Conservation (phyloP, 257 asterid species). For the Plectranthus barbatus region DNA sequence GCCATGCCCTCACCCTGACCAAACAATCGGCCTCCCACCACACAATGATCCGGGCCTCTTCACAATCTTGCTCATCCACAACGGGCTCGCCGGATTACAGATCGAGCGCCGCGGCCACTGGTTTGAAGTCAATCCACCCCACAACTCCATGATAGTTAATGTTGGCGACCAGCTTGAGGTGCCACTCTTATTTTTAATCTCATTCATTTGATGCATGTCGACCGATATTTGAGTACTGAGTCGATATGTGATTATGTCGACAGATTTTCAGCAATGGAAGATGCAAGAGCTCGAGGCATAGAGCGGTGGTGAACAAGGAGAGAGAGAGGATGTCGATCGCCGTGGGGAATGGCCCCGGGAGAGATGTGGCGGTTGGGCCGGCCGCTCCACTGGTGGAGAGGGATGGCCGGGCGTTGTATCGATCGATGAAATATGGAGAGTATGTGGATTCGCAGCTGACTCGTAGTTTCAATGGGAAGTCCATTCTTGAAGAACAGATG, state of each 20-base stretch:
- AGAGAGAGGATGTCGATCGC: conserved; percentile 34
- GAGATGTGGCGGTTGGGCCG: conserved; percentile 35
- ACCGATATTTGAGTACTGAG: too few relatives aligned
- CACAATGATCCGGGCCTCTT: conserved; percentile 39
- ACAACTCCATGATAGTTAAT: conserved; percentile 26
- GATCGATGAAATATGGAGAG: conserved; percentile 34
- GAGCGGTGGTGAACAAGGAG: conserved; percentile 31
- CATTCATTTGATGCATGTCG: too few relatives aligned
- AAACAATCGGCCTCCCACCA: conserved; percentile 35
- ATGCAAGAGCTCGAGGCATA: conserved; percentile 34
- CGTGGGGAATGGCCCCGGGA: conserved; percentile 40
- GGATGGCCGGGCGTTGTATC: conserved; percentile 24
- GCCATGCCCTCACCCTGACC: conserved; percentile 36
- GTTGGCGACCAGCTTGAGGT: conserved; percentile 17
- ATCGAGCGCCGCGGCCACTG: conserved; percentile 26
- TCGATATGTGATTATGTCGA: too few relatives aligned
- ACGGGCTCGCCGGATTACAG: conserved; percentile 15
- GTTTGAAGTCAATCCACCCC: conserved; percentile 24
- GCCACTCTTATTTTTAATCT: too few relatives aligned
- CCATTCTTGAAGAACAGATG: conserved; percentile 19
- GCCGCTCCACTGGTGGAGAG: conserved; percentile 22
- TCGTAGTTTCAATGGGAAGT: conserved; percentile 22
- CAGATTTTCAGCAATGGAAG: conserved; percentile 32
- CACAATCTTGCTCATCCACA: conserved; percentile 11
- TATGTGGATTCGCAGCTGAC: conserved; percentile 35